phyloP scores from a whole-genome alignment of 495 filamentous ascomycete genomes.

The Penicillium longicatenatum region DNA sequence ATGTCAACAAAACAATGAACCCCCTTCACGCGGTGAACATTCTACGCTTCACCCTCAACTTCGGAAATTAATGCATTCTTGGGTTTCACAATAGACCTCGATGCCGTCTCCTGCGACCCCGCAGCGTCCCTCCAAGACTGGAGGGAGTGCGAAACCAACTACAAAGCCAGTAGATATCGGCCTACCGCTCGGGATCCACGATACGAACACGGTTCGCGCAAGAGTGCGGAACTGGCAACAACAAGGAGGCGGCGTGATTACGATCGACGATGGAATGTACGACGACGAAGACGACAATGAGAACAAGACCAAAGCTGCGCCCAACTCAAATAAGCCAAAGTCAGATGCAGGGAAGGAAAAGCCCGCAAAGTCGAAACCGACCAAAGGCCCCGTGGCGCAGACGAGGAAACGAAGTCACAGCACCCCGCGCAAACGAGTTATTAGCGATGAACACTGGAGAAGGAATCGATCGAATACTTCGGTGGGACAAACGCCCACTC shows the following conservation, averaged over 20 bases:
- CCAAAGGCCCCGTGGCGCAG: constrained; percentile 11
- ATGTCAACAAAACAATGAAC: background rate
- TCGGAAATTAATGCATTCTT: constrained; percentile 1
- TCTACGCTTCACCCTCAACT: background rate
- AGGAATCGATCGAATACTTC: constrained; percentile 48
- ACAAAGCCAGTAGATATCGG: constrained; percentile 55
- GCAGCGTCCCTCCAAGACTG: constrained; percentile 42
- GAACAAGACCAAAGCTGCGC: constrained; percentile 29
- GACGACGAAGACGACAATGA: constrained; percentile 40
- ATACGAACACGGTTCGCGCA: constrained; percentile 64
- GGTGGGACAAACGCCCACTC: constrained; percentile 39
- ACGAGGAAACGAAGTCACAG: constrained; percentile 47
- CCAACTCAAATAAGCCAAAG: constrained; percentile 30
- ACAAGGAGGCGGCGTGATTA: constrained; percentile 61
- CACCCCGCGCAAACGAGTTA: constrained; percentile 73
- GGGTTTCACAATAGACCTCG: constrained; percentile 28
- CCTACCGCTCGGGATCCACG: constrained; percentile 50
- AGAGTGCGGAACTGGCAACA: constrained; percentile 77
- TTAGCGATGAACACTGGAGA: constrained; percentile 79
- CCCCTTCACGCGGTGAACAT: background rate
- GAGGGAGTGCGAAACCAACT: constrained; percentile 39
- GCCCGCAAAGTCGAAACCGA: constrained; percentile 8
- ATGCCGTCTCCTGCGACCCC: constrained; percentile 51
- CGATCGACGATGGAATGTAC: constrained; percentile 46
- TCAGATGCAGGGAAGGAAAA: constrained; percentile 20